phyloP scores from a whole-genome alignment of 129 eudicot genomes.

The Pseudognaphalium luteoalbum region DNA sequence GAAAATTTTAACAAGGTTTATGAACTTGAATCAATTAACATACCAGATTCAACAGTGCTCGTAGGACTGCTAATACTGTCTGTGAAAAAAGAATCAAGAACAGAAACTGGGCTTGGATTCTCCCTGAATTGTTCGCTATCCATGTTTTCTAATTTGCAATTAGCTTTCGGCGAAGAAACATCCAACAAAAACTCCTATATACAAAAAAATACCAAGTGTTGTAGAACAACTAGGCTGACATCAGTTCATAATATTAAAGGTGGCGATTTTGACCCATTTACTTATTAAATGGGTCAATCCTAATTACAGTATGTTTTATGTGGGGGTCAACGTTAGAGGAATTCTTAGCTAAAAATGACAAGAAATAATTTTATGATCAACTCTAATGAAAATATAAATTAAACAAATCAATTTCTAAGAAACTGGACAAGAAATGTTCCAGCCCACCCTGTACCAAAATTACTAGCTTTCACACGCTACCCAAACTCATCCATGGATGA shows the following conservation, averaged over 20 bases:
- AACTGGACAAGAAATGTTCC: not conserved
- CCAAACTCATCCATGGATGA: not conserved
- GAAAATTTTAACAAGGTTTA: not conserved
- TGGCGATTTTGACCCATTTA: not conserved
- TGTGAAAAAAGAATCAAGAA: constrained; percentile 53
- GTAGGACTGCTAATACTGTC: constrained; percentile 54
- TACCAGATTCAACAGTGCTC: constrained; percentile 48
- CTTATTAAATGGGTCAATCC: not conserved
- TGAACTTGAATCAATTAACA: not conserved
- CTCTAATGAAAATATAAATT: not conserved
- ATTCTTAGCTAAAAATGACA: not conserved
- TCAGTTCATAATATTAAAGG: not conserved
- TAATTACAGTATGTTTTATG: not conserved
- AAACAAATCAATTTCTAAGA: not conserved
- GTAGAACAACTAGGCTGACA: not conserved
- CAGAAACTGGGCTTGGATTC: constrained; percentile 70
- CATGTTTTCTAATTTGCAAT: constrained; percentile 28
- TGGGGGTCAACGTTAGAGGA: not conserved
- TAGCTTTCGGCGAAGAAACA: constrained; percentile 38
- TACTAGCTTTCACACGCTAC: not conserved
- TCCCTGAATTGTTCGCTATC: constrained; percentile 47
- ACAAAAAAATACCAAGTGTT: not conserved
- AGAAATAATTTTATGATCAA: not conserved
- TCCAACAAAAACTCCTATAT: constrained; percentile 43
- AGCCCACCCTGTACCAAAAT: not conserved